Evolutionary conservation across 2,329 filamentous ascomycete species (phyloP).

Genomic region (Pseudogymnoascus sp.): DNA sequence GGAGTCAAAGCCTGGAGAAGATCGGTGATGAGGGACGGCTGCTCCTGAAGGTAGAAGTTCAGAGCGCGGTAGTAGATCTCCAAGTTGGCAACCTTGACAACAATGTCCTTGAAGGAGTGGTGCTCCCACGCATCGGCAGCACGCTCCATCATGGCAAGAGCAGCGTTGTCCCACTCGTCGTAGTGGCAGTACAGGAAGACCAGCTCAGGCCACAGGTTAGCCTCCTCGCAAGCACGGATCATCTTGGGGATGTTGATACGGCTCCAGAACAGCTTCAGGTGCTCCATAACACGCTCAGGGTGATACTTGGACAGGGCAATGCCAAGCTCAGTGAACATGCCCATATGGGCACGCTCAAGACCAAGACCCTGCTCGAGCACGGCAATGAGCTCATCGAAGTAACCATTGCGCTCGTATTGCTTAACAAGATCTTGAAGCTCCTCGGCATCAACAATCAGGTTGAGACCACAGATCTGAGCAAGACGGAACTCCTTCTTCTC

Average conservation of each 20-base stretch:
- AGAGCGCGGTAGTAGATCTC: slow-evolving; percentile 98
- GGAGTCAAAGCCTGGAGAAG: slow-evolving; percentile 85
- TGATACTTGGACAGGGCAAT: slow-evolving; percentile 93
- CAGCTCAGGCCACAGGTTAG: slow-evolving; percentile 93
- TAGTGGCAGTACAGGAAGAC: slow-evolving; percentile 98
- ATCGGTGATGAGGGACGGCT: slow-evolving; percentile 92
- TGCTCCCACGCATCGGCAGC: slow-evolving; percentile 98
- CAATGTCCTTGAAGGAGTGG: slow-evolving; percentile 98
- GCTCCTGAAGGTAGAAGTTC: slow-evolving; percentile 96
- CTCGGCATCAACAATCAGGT: slow-evolving; percentile 95
- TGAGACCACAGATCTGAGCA: slow-evolving; percentile 96
- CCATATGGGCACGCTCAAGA: slow-evolving; percentile 88
- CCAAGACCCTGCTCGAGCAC: slow-evolving; percentile 92
- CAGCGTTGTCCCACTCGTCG: slow-evolving; percentile 96
- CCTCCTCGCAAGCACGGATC: slow-evolving; percentile 87
- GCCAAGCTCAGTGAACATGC: slow-evolving; percentile 90
- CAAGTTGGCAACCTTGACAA: slow-evolving; percentile 94
- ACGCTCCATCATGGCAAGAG: slow-evolving; percentile 95
- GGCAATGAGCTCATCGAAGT: slow-evolving; percentile 95
- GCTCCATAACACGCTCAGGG: slow-evolving; percentile 94
- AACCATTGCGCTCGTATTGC: slow-evolving; percentile 94
- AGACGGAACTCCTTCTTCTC: slow-evolving; percentile 98
- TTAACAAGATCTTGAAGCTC: slow-evolving; percentile 88
- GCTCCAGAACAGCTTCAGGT: slow-evolving; percentile 97
- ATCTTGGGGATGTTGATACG: slow-evolving; percentile 97